A percentile compares a stretch with the other conserved stretches of the same genome.
Evolutionary conservation across 768 basidiomycete species (phyloP).

Genomic region (Naganishia vishniacii): DNA sequence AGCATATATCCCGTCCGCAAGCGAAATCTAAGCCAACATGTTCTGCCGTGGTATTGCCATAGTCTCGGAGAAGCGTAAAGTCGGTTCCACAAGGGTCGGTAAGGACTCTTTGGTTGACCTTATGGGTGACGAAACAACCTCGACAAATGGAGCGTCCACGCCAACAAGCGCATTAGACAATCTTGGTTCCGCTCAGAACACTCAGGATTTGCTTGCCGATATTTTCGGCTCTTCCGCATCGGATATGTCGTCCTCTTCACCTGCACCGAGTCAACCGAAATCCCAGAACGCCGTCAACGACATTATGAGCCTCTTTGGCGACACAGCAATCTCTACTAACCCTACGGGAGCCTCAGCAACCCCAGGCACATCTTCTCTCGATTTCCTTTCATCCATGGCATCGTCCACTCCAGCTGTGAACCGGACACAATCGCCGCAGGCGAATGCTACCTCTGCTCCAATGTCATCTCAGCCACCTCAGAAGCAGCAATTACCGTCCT

Average conservation of each 20-base stretch:
- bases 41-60: background rate
- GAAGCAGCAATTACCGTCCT: conserved; percentile 58
- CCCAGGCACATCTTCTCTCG: background rate
- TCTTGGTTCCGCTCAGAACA: conserved; percentile 53
- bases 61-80: conserved; percentile 95
- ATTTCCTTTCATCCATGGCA: conserved; percentile 39
- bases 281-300: conserved; percentile 68
- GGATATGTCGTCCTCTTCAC: conserved; percentile 41
- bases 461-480: conserved; percentile 14
- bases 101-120: conserved; percentile 70
- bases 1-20: conserved; percentile 38
- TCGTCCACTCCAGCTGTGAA: conserved; percentile 29
- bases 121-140: conserved; percentile 67
- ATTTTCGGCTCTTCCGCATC: conserved; percentile 67
- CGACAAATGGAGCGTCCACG: conserved; percentile 52
- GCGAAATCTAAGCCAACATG: background rate
- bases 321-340: conserved; percentile 41
- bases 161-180: conserved; percentile 37
- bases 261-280: conserved; percentile 48
- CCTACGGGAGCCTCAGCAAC: conserved; percentile 24
- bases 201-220: conserved; percentile 82
- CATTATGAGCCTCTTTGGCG: conserved; percentile 78
- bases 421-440: conserved; percentile 5
- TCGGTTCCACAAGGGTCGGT: conserved; percentile 75
- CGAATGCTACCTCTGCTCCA: background rate